These are phyloP conservation scores for Penicillium psychrosexuale DNA, from an alignment of 2,329 filamentous ascomycete species.

Conservation along the genomic window DNA sequence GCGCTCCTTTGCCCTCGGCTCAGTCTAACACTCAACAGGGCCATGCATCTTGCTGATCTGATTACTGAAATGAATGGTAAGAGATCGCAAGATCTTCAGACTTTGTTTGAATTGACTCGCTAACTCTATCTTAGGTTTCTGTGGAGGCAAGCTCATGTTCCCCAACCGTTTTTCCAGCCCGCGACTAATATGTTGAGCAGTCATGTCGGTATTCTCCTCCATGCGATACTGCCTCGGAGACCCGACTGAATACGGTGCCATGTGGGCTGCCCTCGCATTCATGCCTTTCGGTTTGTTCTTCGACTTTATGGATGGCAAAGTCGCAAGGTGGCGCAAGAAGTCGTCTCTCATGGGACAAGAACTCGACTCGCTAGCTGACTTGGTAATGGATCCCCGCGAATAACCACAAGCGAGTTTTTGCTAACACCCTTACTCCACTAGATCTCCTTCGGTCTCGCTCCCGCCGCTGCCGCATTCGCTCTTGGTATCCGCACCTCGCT, in stretches of 20 bases:
- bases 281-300: constrained; percentile 95
- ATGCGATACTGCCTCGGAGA: constrained; percentile 85
- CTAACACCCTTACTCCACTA: constrained; percentile 39
- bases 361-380: constrained; percentile 88
- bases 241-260: constrained; percentile 60
- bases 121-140: constrained; percentile 42
- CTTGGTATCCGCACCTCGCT: constrained; percentile 79
- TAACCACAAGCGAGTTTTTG: background rate
- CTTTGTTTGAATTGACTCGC: constrained; percentile 5
- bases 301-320: constrained; percentile 96
- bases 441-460: constrained; percentile 94
- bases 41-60: constrained; percentile 50
- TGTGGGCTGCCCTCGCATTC: constrained; percentile 80
- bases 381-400: constrained; percentile 56
- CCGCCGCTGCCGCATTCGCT: constrained; percentile 81
- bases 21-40: constrained; percentile 30
- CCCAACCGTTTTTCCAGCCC: constrained; percentile 3
- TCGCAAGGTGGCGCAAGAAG: constrained; percentile 95
- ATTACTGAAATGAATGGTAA: constrained; percentile 51
- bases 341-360: constrained; percentile 97
- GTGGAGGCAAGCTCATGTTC: constrained; percentile 42
- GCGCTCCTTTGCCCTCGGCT: background rate
- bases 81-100: constrained; percentile 2
- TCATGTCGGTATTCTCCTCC: constrained; percentile 94
- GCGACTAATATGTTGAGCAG: constrained; percentile 35